A percentile compares a stretch with the other conserved stretches of the same genome.
These are phyloP conservation scores for Voacanga thouarsii DNA, from an alignment of 257 asterid genomes.

Conservation along the genomic window DNA sequence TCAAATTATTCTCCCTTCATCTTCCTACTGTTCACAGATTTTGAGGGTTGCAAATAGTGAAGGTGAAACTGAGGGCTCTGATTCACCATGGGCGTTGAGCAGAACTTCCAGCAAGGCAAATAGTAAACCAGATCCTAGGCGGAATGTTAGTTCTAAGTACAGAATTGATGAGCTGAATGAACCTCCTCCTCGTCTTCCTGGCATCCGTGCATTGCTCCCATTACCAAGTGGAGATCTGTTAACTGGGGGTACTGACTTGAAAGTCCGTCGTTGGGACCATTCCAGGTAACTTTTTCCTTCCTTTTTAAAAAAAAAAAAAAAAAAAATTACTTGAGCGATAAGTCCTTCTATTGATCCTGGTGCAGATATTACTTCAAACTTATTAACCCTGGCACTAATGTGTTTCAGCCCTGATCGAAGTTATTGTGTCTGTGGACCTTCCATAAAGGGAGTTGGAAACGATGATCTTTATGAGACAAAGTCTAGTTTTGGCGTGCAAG, in stretches of 20 bases:
- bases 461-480: conserved; percentile 90
- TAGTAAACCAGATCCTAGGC: conserved; percentile 59
- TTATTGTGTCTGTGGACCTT: conserved; percentile 90
- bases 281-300: conserved; percentile 47
- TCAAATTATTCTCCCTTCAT: conserved; percentile 8
- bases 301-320: no score
- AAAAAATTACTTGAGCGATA: no score
- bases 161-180: conserved; percentile 83
- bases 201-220: conserved; percentile 98
- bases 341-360: conserved; percentile 18
- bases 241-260: conserved; percentile 97
- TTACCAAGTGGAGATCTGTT: conserved; percentile 96
- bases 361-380: conserved; percentile 3
- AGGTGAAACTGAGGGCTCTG: conserved; percentile 58
- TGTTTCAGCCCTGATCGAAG: conserved; percentile 86
- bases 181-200: conserved; percentile 75
- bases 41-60: conserved; percentile 73
- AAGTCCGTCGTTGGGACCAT: conserved; percentile 97
- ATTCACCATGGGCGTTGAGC: conserved; percentile 75
- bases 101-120: conserved; percentile 61
- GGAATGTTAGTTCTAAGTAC: conserved; percentile 63
- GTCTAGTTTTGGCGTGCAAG: conserved; percentile 92
- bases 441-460: conserved; percentile 69
- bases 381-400: conserved; percentile 20
- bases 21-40: conserved; percentile 41